Base-by-base conservation (phyloP, 352 stramenopile species). In the Pythium pectinolyticum region DNA sequence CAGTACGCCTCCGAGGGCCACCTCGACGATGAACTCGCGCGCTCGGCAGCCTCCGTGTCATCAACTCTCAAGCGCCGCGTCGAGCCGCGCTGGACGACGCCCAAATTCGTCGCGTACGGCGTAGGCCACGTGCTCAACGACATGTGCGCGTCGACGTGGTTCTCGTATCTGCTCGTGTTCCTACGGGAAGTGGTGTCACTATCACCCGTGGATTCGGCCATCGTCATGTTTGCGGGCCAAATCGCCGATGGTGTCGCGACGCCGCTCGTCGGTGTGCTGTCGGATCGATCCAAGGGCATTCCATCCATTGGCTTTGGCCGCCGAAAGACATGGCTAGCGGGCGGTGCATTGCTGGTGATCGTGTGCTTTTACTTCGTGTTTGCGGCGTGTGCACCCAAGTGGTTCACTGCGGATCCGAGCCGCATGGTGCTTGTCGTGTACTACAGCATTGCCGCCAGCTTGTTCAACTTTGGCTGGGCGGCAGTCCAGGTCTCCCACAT, bases 361-460 rank as follows among this genome's bases (percentile, higher is more conserved):
- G 63, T 95, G 5, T 95, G 84, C 75, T 95, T 93, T 69, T 92
- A 89, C 70, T 90, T 92, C 45, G 86, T 95, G 5, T 95, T 95
- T 49, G 84, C 70, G 0, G 67, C 71, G 11, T 93, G 81, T 53
- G 72, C 80, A 11, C 84, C 84, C 3, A 51, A 66, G 11, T 89
- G 78, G 79, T 86, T 93, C 48, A 77, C 61, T 4, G 63, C 62
- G n/a, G 41, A 66, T 15, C 84, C 84, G 5, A 91, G 79, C 51
- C 79, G 80, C 11, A 55, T 69, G 14, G 66, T 88, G 2, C 67
- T 94, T 20, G 74, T 94, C 9, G 64, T 85, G 5, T 92, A 93
- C 71, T 93, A 94, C 70, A 87, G 78, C 31, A 66, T 87, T 19
- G 80, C 78, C 19, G 84, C 84, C 11, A 91, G 80, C 63, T 45